These are phyloP conservation scores for Paraleonurus japonicus DNA, from an alignment of 257 asterid genomes.

Conservation along the genomic window DNA sequence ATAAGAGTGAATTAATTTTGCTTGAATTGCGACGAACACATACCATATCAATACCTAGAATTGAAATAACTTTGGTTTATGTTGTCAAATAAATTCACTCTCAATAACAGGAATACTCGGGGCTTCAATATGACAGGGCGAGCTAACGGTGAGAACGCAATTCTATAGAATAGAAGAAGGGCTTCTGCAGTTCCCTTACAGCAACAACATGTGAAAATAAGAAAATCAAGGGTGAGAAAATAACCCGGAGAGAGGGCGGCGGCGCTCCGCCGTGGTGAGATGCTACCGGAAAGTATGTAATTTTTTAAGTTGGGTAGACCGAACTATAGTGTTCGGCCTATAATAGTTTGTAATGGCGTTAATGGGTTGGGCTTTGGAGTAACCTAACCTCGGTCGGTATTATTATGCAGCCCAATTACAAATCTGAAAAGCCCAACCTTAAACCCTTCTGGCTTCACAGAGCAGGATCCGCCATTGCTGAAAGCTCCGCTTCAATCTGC, in stretches of 20 bases:
- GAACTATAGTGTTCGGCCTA: neutral
- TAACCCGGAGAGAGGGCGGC: neutral
- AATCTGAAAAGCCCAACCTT: constrained; percentile 4
- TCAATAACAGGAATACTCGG: neutral
- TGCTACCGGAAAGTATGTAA: neutral
- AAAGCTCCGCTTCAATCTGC: neutral
- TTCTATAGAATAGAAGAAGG: neutral
- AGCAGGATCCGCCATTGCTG: neutral
- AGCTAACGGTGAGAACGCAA: neutral
- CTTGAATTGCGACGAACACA: neutral
- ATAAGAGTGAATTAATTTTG: neutral
- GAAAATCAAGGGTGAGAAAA: neutral
- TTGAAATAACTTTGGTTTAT: neutral
- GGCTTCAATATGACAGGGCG: neutral
- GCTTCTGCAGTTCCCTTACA: neutral
- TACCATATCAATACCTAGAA: neutral
- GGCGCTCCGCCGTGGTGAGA: constrained; percentile 6
- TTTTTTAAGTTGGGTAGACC: neutral
- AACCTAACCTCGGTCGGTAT: neutral
- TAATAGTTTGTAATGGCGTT: neutral
- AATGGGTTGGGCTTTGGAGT: neutral
- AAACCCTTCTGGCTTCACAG: constrained; percentile 18
- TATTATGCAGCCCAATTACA: neutral
- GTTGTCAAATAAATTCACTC: neutral
- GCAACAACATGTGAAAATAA: neutral